Base-by-base conservation (phyloP, 2,329 filamentous ascomycete species). In the Xylariaceae sp. region DNA sequence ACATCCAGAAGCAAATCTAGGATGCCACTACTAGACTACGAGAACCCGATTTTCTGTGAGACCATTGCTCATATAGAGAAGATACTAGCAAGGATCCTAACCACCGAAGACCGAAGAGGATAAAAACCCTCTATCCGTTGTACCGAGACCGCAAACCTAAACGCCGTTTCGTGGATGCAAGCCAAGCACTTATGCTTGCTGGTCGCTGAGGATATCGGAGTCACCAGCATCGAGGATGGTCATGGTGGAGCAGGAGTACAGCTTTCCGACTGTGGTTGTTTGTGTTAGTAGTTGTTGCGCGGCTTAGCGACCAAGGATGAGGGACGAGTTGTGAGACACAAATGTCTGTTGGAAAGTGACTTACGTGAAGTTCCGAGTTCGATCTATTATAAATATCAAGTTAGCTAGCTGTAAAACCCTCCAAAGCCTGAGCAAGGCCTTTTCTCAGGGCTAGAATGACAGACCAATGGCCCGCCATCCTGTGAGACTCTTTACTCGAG, bases 221-320 rank as follows among this genome's bases (percentile, higher is more conserved):
- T 98, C 90, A 87, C 94, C 95, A 77, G 93, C 92, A 81, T 99
- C 95, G 69, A 98, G 83, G 76, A 98, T 90, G 72, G 93, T 89
- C 90, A 99, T 96, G 80, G 93, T 96, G 69, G 91, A 94, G 88
- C 91, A 96, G 72, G 92, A 87, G 90, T 96, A 99, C 76, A 99
- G 90, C 86, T 98, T 98, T 85, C 95, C 95, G 83, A 93, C 97
- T 71, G 92, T 56, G 2, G 26, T 48, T 45, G 21, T 33, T 56
- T 16, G 11, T 50, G 58, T 63, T 56, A 62, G 56, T 59, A 43
- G 8, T 28, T 58, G 16, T 6, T 47, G 16, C n/a, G 26, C 6
- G 12, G 29, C n/a, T n/a, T 7, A 31, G 28, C 6, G 7, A 31
- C 28, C 28, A 31, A 31, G 28, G 28, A 12, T 16, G 26, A 11